Evolutionary conservation across 2,329 filamentous ascomycete species (phyloP).

Genomic region (Ceratocystis papillata): DNA sequence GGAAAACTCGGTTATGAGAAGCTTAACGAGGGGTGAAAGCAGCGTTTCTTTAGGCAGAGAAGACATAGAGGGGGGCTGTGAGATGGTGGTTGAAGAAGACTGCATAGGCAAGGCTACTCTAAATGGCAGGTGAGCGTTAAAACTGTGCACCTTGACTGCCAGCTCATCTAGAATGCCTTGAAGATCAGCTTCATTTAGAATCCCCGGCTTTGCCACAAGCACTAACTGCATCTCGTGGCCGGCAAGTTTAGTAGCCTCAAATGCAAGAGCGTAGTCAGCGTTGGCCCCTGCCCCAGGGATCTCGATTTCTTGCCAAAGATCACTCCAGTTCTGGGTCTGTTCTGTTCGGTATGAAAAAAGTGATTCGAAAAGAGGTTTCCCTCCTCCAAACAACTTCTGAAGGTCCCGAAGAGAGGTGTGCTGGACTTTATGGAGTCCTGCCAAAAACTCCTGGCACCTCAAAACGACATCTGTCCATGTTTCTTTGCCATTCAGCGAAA

Average conservation of each 20-base stretch:
- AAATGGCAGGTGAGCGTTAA: not conserved
- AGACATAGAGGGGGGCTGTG: not conserved
- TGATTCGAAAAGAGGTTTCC: slow-evolving; percentile 59
- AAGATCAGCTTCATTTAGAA: slow-evolving; percentile 25
- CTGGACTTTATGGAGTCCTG: slow-evolving; percentile 58
- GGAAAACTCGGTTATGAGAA: not conserved
- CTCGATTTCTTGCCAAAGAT: slow-evolving; percentile 43
- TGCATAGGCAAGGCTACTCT: not conserved
- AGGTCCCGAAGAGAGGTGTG: slow-evolving; percentile 70
- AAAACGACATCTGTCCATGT: slow-evolving; percentile 52
- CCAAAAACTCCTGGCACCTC: slow-evolving; percentile 60
- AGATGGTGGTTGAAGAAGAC: not conserved
- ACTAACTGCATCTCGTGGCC: slow-evolving; percentile 44
- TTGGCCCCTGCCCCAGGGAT: slow-evolving; percentile 36
- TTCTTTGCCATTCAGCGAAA: slow-evolving; percentile 30
- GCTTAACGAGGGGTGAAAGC: not conserved
- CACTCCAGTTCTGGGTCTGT: slow-evolving; percentile 26
- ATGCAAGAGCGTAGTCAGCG: slow-evolving; percentile 63
- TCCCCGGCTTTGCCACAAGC: slow-evolving; percentile 45
- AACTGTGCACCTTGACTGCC: not conserved
- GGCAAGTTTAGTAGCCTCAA: slow-evolving; percentile 54
- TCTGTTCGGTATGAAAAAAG: slow-evolving; percentile 71
- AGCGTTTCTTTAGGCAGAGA: too few species aligned
- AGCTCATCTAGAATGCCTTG: not conserved
- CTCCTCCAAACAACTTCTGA: slow-evolving; percentile 61